Percentiles rank a stretch among this genome's conserved stretches.
Conservation (phyloP, 306 rosid species). For the Cajanus cajan region DNA sequence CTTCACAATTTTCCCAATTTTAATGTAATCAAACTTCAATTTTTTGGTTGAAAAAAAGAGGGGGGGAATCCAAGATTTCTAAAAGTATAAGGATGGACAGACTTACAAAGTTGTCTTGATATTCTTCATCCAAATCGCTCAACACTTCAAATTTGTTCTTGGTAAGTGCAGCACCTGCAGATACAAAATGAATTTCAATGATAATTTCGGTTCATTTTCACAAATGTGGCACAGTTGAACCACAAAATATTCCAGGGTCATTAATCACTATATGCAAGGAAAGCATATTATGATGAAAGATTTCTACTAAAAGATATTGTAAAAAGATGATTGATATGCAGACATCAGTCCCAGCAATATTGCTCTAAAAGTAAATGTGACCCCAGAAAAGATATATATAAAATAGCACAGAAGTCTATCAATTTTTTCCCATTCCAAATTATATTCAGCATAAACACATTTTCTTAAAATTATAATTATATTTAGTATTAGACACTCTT, state of each 20-base stretch:
- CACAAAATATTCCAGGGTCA: not conserved
- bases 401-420: not conserved
- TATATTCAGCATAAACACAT: not conserved
- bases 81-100: constrained; percentile 1
- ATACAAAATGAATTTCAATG: constrained; percentile 31
- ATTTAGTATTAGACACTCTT: not conserved
- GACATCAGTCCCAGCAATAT: not conserved
- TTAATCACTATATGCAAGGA: constrained; percentile 1
- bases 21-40: not conserved
- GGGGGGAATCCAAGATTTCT: not conserved
- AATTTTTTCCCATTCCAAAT: not conserved
- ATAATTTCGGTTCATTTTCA: constrained; percentile 7
- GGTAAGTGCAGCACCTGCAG: constrained; percentile 54
- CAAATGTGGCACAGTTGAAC: constrained; percentile 22
- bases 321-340: not conserved
- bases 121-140: constrained; percentile 63
- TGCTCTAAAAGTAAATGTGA: constrained; percentile 3
- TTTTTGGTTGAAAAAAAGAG: not conserved
- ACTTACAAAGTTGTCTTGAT: constrained; percentile 58
- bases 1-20: constrained; percentile 1
- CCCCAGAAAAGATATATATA: constrained; percentile 3
- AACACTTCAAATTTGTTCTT: constrained; percentile 64
- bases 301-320: not conserved
- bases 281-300: constrained; percentile 9
- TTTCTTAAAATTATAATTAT: not conserved